phyloP scores from a whole-genome alignment of 257 asterid species.

The Solanum bulbocastanum region DNA sequence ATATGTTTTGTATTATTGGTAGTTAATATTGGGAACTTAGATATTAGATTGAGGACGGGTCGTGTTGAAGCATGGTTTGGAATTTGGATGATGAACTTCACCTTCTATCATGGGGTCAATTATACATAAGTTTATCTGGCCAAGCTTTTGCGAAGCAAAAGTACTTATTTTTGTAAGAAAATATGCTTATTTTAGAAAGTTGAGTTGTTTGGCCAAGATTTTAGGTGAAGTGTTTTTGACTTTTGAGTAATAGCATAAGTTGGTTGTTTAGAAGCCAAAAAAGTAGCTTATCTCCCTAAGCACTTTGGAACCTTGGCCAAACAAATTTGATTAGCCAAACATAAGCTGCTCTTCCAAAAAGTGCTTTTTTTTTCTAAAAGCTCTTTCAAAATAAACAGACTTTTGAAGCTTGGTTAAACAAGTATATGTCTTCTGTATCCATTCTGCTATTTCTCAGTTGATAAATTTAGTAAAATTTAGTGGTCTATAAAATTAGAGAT shows the following conservation, averaged over 20 bases:
- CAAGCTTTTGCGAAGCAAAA: neutral
- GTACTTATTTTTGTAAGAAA: neutral
- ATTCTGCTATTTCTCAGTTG: neutral
- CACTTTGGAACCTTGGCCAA: neutral
- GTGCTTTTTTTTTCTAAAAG: neutral
- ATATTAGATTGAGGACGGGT: neutral
- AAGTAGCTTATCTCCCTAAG: neutral
- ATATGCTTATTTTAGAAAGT: neutral
- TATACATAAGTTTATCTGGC: neutral
- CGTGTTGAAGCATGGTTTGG: neutral
- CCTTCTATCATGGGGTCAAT: neutral
- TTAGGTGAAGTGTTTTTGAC: neutral
- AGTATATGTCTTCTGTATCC: neutral
- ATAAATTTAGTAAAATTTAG: neutral
- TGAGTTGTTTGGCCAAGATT: neutral
- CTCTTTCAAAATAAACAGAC: neutral
- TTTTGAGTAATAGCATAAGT: neutral
- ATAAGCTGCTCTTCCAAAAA: neutral
- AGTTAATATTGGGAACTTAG: neutral
- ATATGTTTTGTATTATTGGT: neutral
- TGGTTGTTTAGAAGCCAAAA: neutral
- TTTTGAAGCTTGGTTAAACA: neutral
- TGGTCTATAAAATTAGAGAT: neutral
- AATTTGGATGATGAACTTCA: neutral
- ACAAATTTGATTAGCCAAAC: neutral